Conservation (phyloP, 306 rosid species). For the Medicago ruthenica region DNA sequence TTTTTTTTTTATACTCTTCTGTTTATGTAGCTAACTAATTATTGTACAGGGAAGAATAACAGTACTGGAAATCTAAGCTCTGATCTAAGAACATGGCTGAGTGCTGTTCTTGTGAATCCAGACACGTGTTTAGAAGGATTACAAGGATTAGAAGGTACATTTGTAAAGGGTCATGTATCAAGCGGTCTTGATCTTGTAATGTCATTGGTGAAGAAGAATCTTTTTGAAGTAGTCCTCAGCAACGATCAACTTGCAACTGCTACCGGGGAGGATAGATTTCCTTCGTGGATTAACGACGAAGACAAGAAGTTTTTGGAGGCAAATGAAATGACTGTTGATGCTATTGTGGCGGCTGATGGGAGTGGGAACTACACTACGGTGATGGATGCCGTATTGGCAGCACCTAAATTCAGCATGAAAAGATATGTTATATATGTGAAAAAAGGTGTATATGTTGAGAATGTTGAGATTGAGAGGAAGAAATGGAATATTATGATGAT, state of each 20-base stretch:
- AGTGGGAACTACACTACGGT: constrained; percentile 63
- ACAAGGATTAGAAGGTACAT: constrained; percentile 72
- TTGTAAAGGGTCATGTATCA: constrained; percentile 48
- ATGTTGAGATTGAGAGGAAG: constrained; percentile 82
- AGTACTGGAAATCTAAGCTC: constrained; percentile 72
- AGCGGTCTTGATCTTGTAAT: constrained; percentile 53
- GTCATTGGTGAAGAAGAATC: constrained; percentile 49
- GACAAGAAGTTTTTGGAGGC: constrained; percentile 57
- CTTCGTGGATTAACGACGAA: constrained; percentile 61
- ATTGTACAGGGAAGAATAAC: constrained; percentile 56
- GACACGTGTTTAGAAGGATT: constrained; percentile 86
- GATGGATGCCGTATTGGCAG: constrained; percentile 72
- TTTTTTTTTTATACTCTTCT: background rate
- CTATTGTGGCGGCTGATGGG: constrained; percentile 74
- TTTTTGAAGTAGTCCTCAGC: constrained; percentile 59
- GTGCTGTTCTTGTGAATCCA: constrained; percentile 67
- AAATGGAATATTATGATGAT: constrained; percentile 86
- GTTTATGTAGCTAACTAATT: background rate
- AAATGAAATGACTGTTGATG: constrained; percentile 51
- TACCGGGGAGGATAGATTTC: constrained; percentile 33
- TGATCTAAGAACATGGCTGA: constrained; percentile 88
- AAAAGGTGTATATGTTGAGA: constrained; percentile 70
- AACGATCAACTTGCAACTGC: background rate
- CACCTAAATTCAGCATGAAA: constrained; percentile 70
- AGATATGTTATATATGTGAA: constrained; percentile 70